phyloP scores from a whole-genome alignment of 768 basidiomycete genomes.

The Termitomyces titanicus region DNA sequence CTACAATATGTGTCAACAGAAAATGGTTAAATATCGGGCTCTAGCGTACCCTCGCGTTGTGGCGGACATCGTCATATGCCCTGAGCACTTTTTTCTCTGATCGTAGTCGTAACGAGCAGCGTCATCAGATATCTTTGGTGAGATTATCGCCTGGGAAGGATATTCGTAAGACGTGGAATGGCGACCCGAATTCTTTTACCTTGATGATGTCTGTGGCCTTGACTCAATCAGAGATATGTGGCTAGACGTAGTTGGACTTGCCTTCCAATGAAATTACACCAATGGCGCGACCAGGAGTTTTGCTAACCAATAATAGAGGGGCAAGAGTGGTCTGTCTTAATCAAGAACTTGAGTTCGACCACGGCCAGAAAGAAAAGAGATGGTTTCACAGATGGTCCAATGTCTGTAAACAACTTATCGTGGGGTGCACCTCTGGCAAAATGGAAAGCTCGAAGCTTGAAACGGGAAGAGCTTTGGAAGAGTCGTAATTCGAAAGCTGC shows the following conservation, averaged over 20 bases:
- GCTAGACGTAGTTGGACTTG: neutral
- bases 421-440: slow-evolving; percentile 82
- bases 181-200: neutral
- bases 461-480: slow-evolving; percentile 67
- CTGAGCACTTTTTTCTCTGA: neutral
- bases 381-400: slow-evolving; percentile 79
- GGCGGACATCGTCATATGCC: neutral
- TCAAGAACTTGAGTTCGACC: neutral
- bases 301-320: slow-evolving; percentile 55
- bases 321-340: slow-evolving; percentile 71
- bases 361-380: neutral
- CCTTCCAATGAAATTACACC: slow-evolving; percentile 77
- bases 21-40: neutral
- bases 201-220: neutral
- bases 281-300: slow-evolving; percentile 78
- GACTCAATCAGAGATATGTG: neutral
- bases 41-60: neutral
- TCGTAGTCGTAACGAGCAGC: neutral
- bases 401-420: slow-evolving; percentile 92
- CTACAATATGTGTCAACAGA: neutral
- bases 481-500: slow-evolving; percentile 86
- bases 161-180: neutral
- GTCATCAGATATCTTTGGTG: neutral
- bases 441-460: slow-evolving; percentile 75
- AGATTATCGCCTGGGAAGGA: neutral